Evolutionary conservation across 495 filamentous ascomycete genomes (phyloP), one percentile per base, ranked within the genome.

Genomic region (Podospora pseudopauciseta): DNA sequence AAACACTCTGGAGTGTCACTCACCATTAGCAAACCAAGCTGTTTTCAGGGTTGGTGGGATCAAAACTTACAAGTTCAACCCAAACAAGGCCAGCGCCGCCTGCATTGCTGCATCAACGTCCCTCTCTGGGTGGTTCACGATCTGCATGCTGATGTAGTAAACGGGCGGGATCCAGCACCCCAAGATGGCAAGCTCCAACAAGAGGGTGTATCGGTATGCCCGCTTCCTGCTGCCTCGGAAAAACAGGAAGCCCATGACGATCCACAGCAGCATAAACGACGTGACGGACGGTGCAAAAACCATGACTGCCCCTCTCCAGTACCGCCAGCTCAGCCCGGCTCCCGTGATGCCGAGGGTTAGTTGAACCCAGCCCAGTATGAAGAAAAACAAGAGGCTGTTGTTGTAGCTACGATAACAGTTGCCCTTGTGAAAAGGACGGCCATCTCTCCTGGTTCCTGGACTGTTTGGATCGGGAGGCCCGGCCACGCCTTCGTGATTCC

Each of bases 101-200:
- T 64, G 27, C 4, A 67, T 65, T 53, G 53, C 63, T 34, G 49
- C 64, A 3, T 63, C 30, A 11, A 72, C 65, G 1, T 57, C 5
- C 3, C 3, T 53, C 4, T 65, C 62, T 1, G 19, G 39, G 18
- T n/a, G 11, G 4, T 19, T 63, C 1, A 64, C 63, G 19, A 74
- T 62, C 1, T 62, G 54, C 5, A 20, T 66, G 2, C 64, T 64
- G 34, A 77, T 15, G 53, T 67, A 57, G 53, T 74, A 75, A 18
- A 78, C 63, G 4, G 77, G 74, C 0, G 72, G 70, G 15, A 76
- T 65, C 77, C 77, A 79, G 5, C 75, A 68, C 2, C 67, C 71
- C 5, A 78, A 60, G 39, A 76, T 75, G n/a, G 53, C 34, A 44
- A 77, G 68, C 65, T 79, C 77, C 5, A 76, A n/a, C 5, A 62